phyloP scores from a whole-genome alignment of 169 alveolate species.

The Eimeria zaria region DNA sequence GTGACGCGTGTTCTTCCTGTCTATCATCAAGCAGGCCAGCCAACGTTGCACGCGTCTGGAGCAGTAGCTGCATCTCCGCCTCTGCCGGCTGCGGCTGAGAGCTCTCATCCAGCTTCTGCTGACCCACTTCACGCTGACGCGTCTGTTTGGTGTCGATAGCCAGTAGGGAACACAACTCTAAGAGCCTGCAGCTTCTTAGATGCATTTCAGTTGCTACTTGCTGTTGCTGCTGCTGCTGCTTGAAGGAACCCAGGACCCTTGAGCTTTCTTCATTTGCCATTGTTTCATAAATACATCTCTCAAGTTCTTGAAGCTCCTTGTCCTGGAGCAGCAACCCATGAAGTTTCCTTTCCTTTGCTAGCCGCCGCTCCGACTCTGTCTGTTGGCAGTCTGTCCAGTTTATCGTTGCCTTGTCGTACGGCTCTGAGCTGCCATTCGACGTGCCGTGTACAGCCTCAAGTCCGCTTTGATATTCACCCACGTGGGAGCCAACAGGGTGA shows the following conservation, averaged over 20 bases:
- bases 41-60: neutral
- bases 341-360: neutral
- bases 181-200: constrained; percentile 2
- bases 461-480: neutral
- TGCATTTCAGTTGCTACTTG: constrained; percentile 17
- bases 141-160: neutral
- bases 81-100: neutral
- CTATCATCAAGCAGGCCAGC: constrained; percentile 16
- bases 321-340: constrained; percentile 15
- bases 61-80: constrained; percentile 13
- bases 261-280: neutral
- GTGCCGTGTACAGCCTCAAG: neutral
- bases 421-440: neutral
- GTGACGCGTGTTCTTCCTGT: neutral
- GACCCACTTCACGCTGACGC: neutral
- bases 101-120: neutral
- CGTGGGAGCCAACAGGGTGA: neutral
- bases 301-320: constrained; percentile 34
- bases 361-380: neutral
- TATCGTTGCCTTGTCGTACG: neutral
- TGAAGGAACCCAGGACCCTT: neutral
- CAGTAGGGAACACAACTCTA: neutral
- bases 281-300: neutral
- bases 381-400: neutral
- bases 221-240: constrained; percentile 33